A percentile compares a stretch with the other conserved stretches of the same genome.
Conservation (phyloP, 495 filamentous ascomycete genomes). For the Tetracladium marchalianum region DNA sequence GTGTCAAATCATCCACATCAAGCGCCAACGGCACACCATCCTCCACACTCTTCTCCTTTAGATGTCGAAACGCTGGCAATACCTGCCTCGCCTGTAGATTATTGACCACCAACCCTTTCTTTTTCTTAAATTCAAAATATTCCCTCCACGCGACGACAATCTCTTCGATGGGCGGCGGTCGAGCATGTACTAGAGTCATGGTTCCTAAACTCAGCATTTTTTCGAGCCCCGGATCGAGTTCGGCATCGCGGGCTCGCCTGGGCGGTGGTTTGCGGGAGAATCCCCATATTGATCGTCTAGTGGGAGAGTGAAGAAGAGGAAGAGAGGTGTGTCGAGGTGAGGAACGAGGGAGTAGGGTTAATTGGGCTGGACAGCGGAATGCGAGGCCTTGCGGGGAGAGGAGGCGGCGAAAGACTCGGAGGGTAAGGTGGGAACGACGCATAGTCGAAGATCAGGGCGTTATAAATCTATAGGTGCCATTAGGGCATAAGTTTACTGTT, state of each 20-base stretch:
- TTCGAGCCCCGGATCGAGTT: conserved; percentile 51
- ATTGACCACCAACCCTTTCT: conserved; percentile 41
- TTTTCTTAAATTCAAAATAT: conserved; percentile 50
- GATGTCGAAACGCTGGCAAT: conserved; percentile 45
- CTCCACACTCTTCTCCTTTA: conserved; percentile 21
- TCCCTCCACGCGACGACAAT: conserved; percentile 51
- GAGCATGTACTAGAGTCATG: conserved; percentile 32
- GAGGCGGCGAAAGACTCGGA: conserved; percentile 61
- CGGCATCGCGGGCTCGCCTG: conserved; percentile 39
- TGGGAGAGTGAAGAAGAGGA: conserved; percentile 25
- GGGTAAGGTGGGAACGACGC: conserved; percentile 68
- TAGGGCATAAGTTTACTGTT: no score
- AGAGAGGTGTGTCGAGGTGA: conserved; percentile 3
- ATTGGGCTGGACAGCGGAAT: conserved; percentile 17
- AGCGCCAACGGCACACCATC: conserved; percentile 27
- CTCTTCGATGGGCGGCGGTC: conserved; percentile 49
- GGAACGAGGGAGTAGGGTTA: conserved; percentile 5
- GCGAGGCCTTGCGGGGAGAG: conserved; percentile 53
- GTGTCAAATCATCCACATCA: conserved; percentile 40
- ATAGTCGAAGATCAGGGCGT: conserved; percentile 36
- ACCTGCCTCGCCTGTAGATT: conserved; percentile 54
- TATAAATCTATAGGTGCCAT: no score
- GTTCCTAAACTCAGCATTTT: conserved; percentile 40
- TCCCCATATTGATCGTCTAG: conserved; percentile 45
- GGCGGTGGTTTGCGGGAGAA: conserved; percentile 43